Evolutionary conservation across 345 rosid species (phyloP).

Genomic region (Erodium maritimum): DNA sequence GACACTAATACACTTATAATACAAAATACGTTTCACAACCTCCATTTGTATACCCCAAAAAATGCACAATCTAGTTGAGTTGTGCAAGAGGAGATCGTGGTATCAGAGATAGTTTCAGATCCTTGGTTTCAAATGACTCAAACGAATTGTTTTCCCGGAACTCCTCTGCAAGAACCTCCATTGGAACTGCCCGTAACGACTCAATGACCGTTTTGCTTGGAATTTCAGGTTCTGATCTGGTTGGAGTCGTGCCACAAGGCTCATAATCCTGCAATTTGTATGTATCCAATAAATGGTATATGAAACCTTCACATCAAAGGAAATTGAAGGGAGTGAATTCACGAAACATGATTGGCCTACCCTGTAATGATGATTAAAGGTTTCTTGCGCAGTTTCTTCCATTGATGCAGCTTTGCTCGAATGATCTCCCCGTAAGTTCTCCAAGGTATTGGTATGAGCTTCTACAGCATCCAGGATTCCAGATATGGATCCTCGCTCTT

Average conservation of each 20-base stretch:
- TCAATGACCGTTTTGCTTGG: conserved; percentile 70
- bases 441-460: conserved; percentile 34
- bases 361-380: conserved; percentile 60
- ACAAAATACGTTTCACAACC: no score
- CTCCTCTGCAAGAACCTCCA: conserved; percentile 56
- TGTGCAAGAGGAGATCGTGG: conserved; percentile 86
- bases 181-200: conserved; percentile 72
- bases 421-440: conserved; percentile 47
- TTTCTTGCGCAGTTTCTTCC: conserved; percentile 48
- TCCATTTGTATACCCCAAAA: no score
- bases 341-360: conserved; percentile 23
- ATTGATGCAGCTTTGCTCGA: conserved; percentile 45
- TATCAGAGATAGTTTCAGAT: conserved; percentile 52
- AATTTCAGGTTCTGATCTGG: conserved; percentile 50
- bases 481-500: conserved; percentile 40
- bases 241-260: conserved; percentile 70
- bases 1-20: no score
- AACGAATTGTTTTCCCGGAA: conserved; percentile 77
- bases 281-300: no score
- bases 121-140: conserved; percentile 66
- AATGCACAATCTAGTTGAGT: conserved; percentile 34
- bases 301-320: not conserved
- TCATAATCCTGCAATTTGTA: conserved; percentile 52
- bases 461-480: conserved; percentile 42
- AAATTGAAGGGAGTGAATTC: not conserved